Percentiles rank a stretch among this genome's conserved stretches.
phyloP scores from a whole-genome alignment of 805 yeast genomes.

The Candida yuanshanica region DNA sequence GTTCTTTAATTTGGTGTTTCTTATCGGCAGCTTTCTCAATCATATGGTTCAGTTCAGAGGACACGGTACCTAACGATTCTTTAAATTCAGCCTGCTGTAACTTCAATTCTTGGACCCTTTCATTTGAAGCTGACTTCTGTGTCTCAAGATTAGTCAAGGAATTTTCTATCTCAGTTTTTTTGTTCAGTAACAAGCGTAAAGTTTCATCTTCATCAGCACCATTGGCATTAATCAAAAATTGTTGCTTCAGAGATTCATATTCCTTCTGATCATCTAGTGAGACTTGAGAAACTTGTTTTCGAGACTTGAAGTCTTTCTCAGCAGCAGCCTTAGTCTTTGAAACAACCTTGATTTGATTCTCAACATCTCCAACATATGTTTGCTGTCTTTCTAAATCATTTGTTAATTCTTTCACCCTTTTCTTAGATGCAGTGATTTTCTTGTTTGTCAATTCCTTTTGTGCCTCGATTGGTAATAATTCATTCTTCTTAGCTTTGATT shows the following conservation, averaged over 20 bases:
- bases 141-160: constrained; percentile 33
- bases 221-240: constrained; percentile 54
- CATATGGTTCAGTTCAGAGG: constrained; percentile 23
- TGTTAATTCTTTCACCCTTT: constrained; percentile 43
- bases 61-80: constrained; percentile 16
- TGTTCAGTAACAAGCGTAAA: constrained; percentile 34
- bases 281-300: constrained; percentile 32
- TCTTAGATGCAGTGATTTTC: constrained; percentile 41
- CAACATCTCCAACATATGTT: constrained; percentile 33
- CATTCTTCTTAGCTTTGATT: constrained; percentile 39
- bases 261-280: constrained; percentile 47
- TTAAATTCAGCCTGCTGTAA: constrained; percentile 27
- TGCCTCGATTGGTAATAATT: constrained; percentile 57
- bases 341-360: constrained; percentile 43
- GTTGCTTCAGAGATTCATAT: constrained; percentile 53
- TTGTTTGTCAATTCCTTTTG: constrained; percentile 42
- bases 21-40: constrained; percentile 34
- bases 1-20: constrained; percentile 33
- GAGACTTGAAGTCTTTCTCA: constrained; percentile 29
- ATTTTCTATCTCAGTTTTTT: constrained; percentile 37
- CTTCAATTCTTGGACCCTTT: constrained; percentile 31
- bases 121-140: constrained; percentile 30
- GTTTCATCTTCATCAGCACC: constrained; percentile 51
- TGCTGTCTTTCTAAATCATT: constrained; percentile 51
- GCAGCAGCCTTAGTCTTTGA: constrained; percentile 34